Percentiles rank a stretch among this genome's conserved stretches.
These are phyloP conservation scores for Aureobasidium namibiae DNA, from an alignment of 2,329 filamentous ascomycete species.

Conservation along the genomic window DNA sequence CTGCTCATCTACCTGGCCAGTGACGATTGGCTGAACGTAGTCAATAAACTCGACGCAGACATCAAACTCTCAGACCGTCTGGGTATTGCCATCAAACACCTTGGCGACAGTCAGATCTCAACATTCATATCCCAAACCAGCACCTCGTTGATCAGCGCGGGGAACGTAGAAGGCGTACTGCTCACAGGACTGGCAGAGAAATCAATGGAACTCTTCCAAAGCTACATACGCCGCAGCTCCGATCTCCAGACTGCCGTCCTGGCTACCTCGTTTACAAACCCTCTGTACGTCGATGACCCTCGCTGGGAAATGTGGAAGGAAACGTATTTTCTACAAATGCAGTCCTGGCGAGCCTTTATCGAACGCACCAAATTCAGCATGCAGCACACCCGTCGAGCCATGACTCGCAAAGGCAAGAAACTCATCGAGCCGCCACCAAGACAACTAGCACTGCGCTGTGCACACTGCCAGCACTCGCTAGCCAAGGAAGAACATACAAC, in stretches of 20 bases:
- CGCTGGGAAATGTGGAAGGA: slow-evolving; percentile 73
- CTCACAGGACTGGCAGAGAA: slow-evolving; percentile 68
- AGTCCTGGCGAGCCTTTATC: slow-evolving; percentile 62
- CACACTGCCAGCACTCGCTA: slow-evolving; percentile 59
- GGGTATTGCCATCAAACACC: slow-evolving; percentile 65
- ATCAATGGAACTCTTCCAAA: slow-evolving; percentile 66
- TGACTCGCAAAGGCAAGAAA: slow-evolving; percentile 54
- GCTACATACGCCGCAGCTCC: slow-evolving; percentile 65
- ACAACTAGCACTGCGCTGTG: slow-evolving; percentile 67
- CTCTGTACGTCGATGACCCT: slow-evolving; percentile 67
- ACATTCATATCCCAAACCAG: slow-evolving; percentile 46
- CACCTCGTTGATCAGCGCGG: slow-evolving; percentile 51
- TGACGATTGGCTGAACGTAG: slow-evolving; percentile 61
- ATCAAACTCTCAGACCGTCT: slow-evolving; percentile 68
- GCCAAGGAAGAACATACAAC: slow-evolving; percentile 29
- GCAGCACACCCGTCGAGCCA: slow-evolving; percentile 61
- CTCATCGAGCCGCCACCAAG: slow-evolving; percentile 56
- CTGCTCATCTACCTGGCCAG: slow-evolving; percentile 71
- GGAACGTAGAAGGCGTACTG: slow-evolving; percentile 69
- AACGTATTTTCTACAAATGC: slow-evolving; percentile 61
- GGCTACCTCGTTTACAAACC: slow-evolving; percentile 64
- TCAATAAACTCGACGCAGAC: slow-evolving; percentile 51
- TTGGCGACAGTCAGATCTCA: slow-evolving; percentile 45
- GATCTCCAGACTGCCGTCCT: slow-evolving; percentile 74
- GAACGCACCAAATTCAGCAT: slow-evolving; percentile 71